Evolutionary conservation across 805 yeast species (phyloP), one percentile per base, ranked within the genome.

Genomic region (Millerago galiae): DNA sequence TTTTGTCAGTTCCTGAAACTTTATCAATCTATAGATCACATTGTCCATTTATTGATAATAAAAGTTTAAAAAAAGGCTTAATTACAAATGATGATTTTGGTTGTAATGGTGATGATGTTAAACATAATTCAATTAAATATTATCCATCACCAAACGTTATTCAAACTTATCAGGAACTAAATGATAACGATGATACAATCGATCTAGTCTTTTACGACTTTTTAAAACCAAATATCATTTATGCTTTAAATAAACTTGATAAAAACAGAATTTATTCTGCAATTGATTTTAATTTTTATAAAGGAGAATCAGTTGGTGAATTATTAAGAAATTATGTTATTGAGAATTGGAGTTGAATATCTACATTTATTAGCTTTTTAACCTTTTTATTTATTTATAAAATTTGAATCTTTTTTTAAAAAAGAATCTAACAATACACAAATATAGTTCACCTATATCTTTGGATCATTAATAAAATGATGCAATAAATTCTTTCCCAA

Each of bases 71-170:
- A 1, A 77, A 75, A 46, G 99, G 99, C 0, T 85, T 83, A 52
- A 80, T 79, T 0, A 91, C 99, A 0, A 53, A 62, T 36, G 99
- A 93, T 58, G 98, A 91, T 55, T 71, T 73, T 52, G 99, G 97
- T 0, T 62, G 68, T 49, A 79, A 80, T 48, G 99, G 99, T 17
- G 99, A 93, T 58, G 98, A 85, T 67, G 72, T 88, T 31, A 52
- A 79, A 43, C 90, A 84, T 63, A 67, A 64, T 44, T 73, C 85
- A 2, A 73, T 83, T 37, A 66, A 67, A 0, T 66, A 71, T 44
- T 81, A 73, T 59, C 74, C 71, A 8, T 68, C 88, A 3, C 96
- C 98, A 9, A 90, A 88, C 54, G 95, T 86, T 11, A 77, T 91
- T 24, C 83, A 77, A 50, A 65, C 83, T 1, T 61, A 56, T 43